phyloP scores from a whole-genome alignment of 1,284 basidiomycete genomes.

The Papiliotrema laurentii region DNA sequence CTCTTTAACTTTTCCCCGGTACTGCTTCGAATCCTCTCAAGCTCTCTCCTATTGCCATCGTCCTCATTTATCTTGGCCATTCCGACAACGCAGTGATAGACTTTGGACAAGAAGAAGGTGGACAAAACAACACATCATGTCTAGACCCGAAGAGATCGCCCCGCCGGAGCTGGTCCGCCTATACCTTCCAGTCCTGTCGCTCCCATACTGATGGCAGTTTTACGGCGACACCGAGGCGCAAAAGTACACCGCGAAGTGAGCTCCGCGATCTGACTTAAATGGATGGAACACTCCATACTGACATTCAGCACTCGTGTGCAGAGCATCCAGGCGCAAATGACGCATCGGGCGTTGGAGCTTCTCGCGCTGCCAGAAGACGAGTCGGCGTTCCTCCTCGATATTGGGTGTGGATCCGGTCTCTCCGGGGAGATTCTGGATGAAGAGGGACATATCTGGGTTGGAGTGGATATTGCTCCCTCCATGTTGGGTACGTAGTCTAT shows the following conservation, averaged over 20 bases:
- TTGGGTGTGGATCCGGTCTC: slow-evolving; percentile 97
- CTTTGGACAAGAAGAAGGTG: background rate
- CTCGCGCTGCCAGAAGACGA: slow-evolving; percentile 71
- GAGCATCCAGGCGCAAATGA: slow-evolving; percentile 97
- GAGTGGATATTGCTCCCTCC: slow-evolving; percentile 91
- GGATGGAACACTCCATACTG: background rate
- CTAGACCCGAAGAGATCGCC: slow-evolving; percentile 88
- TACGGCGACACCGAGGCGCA: slow-evolving; percentile 93
- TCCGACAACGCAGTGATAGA: background rate
- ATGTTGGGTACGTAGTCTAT: slow-evolving; percentile 74
- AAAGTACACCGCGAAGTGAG: slow-evolving; percentile 95
- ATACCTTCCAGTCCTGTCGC: background rate
- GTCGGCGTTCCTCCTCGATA: slow-evolving; percentile 83
- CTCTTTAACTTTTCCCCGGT: background rate
- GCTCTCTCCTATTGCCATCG: no score
- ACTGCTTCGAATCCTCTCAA: background rate
- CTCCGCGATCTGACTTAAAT: slow-evolving; percentile 5
- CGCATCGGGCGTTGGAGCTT: slow-evolving; percentile 88
- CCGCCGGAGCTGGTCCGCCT: slow-evolving; percentile 87
- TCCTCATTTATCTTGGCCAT: no score
- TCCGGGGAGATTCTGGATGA: slow-evolving; percentile 95
- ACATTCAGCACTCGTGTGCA: slow-evolving; percentile 82
- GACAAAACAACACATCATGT: slow-evolving; percentile 57
- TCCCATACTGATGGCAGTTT: slow-evolving; percentile 57
- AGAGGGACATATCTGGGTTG: slow-evolving; percentile 90